A percentile compares a stretch with the other conserved stretches of the same genome.
These are phyloP conservation scores for Sequoia sempervirens DNA, from an alignment of 75 land plant genomes.

Conservation along the genomic window DNA sequence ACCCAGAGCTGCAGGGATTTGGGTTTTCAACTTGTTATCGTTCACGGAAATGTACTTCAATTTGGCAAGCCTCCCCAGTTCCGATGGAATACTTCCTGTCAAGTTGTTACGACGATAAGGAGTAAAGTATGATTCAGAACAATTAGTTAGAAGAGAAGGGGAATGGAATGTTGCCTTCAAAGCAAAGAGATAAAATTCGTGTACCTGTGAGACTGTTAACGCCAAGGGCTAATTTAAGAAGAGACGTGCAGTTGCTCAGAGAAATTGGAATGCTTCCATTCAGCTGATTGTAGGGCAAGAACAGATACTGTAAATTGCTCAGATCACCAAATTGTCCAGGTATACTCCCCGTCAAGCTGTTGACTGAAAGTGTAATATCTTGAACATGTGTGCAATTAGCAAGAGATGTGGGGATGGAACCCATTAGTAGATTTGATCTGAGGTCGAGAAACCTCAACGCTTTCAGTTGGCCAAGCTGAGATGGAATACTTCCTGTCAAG, in stretches of 20 bases:
- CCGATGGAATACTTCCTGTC: not conserved
- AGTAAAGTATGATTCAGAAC: not conserved
- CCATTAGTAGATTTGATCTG: not conserved
- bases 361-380: not conserved
- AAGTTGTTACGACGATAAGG: not conserved
- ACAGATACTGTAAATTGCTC: slow-evolving; percentile 9
- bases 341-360: not conserved
- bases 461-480: too few relatives aligned
- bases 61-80: not conserved
- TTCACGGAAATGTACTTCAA: not conserved
- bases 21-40: slow-evolving; percentile 9
- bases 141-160: not conserved
- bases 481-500: too few relatives aligned
- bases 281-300: not conserved
- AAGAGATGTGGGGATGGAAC: not conserved
- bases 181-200: too few relatives aligned
- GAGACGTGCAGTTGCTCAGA: too few relatives aligned
- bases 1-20: slow-evolving; percentile 61
- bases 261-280: too few relatives aligned
- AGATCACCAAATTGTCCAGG: slow-evolving; percentile 5
- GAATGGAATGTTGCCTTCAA: too few relatives aligned
- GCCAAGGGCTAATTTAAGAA: slow-evolving; percentile 28
- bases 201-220: not conserved
- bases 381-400: not conserved
- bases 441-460: too few relatives aligned